These are phyloP conservation scores for Termitomyces sp. DNA, from an alignment of 768 basidiomycete species.

Conservation along the genomic window DNA sequence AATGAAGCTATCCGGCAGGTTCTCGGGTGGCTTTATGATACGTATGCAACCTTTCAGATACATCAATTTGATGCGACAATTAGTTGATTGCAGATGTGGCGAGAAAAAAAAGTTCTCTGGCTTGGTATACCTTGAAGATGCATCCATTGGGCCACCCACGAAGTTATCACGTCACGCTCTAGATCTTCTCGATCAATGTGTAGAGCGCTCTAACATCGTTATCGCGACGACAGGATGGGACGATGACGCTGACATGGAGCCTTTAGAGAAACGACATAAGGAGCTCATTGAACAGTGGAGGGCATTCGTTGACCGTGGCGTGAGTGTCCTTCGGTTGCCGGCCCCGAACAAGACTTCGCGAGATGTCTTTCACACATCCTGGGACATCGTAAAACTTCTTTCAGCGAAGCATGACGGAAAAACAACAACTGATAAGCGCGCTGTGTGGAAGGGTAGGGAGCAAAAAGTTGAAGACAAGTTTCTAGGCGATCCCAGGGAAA, in stretches of 20 bases:
- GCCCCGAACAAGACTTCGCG: conserved; percentile 1
- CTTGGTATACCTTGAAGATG: conserved; percentile 9
- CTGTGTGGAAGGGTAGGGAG: conserved; percentile 7
- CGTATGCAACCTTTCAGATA: conserved; percentile 1
- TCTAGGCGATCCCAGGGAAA: conserved; percentile 2
- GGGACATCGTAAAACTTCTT: conserved; percentile 8
- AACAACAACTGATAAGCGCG: neutral
- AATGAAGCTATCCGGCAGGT: conserved; percentile 4
- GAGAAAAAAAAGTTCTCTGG: conserved; percentile 10
- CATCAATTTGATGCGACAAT: neutral
- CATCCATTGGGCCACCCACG: neutral
- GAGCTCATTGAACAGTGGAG: conserved; percentile 10
- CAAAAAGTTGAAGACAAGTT: conserved; percentile 8
- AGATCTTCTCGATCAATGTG: conserved; percentile 7
- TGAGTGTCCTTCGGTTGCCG: conserved; percentile 7
- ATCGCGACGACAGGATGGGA: conserved; percentile 10
- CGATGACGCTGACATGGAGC: neutral
- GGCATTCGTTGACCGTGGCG: conserved; percentile 10
- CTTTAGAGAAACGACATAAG: conserved; percentile 4
- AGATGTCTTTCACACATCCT: conserved; percentile 6
- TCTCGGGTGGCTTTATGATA: conserved; percentile 9
- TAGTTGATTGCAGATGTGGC: neutral
- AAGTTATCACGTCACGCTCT: conserved; percentile 2
- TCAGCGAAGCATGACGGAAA: conserved; percentile 7
- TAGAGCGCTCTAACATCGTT: conserved; percentile 4